Base-by-base conservation (phyloP, 2,329 filamentous ascomycete species). In the Daldinia eschscholtzii region DNA sequence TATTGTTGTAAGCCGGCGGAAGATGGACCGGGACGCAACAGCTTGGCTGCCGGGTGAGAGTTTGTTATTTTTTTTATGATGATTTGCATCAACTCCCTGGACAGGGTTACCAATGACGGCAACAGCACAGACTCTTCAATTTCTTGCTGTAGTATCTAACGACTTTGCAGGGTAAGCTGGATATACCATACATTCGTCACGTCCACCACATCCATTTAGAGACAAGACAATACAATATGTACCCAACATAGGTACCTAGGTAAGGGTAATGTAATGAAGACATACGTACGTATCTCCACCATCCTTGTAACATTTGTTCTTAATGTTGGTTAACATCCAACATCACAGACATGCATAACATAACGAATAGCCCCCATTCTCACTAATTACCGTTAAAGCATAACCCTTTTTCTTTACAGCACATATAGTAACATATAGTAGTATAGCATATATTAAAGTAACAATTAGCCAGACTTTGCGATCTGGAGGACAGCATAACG, bases 21-120 rank as follows among this genome's bases (percentile, higher is more conserved):
- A 66, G 66, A 64, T 68, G 58, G 44, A 64, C 68, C 68, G 70
- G 70, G 66, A 71, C 68, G 65, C 62, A 67, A 68, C 70, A 70
- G 71, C 65, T 67, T 67, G 66, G 71, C 61, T 68, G 61, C 63
- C 59, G 65, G 64, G 39, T 68, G 48, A 42, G 23, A 64, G 55
- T 67, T 66, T 65, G 64, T 59, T 67, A 20, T 68, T 70, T 48
- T 70, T 48, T 67, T 70, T 67, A 70, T 70, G 71, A 73, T 74
- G 72, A 74, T 74, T 65, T 74, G 73, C 73, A 74, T 73, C 68
- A 46, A 52, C 33, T 57, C 30, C 30, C 68, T 65, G n/a, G 64
- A 63, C 67, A 71, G 61, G 67, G 70, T 71, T 71, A 48, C 52
- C 57, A 50, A 52, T 61, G 65, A 55, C 56, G 39, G 60, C 46